These are phyloP conservation scores for Populus ilicifolia DNA, from an alignment of 345 rosid genomes.

Conservation along the genomic window DNA sequence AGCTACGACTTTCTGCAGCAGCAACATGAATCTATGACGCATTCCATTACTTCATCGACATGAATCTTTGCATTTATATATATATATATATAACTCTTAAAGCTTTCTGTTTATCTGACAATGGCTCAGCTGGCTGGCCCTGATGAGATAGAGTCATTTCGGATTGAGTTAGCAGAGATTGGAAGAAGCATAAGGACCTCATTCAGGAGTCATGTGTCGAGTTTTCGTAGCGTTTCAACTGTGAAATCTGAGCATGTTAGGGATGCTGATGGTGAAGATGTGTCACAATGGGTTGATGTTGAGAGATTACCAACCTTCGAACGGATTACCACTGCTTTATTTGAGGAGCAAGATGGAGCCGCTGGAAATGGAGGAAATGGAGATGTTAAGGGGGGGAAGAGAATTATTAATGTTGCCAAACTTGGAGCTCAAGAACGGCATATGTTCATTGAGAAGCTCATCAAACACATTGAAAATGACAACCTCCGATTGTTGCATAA, in stretches of 20 bases:
- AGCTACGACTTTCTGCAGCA: neutral
- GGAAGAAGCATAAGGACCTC: constrained; percentile 68
- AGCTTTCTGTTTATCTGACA: neutral
- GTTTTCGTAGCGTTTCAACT: constrained; percentile 41
- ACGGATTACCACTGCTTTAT: constrained; percentile 51
- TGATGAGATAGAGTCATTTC: constrained; percentile 62
- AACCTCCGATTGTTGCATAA: constrained; percentile 51
- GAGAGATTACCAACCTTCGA: constrained; percentile 68
- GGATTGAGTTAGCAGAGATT: constrained; percentile 52
- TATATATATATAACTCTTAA: no score
- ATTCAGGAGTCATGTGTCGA: constrained; percentile 39
- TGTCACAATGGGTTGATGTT: constrained; percentile 59
- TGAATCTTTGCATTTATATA: neutral
- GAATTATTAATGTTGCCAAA: constrained; percentile 47
- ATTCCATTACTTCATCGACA: constrained; percentile 10
- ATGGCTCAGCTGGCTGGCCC: constrained; percentile 54
- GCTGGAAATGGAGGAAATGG: neutral
- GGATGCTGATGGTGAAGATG: constrained; percentile 27
- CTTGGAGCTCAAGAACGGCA: constrained; percentile 54
- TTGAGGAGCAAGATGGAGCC: constrained; percentile 19
- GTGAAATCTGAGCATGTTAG: constrained; percentile 9
- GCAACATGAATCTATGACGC: neutral
- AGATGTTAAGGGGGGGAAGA: constrained; percentile 30
- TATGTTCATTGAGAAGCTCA: constrained; percentile 54
- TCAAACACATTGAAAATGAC: constrained; percentile 63